These are phyloP conservation scores for Cryptosporidium meleagridis DNA, from an alignment of 169 alveolate species.

Conservation along the genomic window DNA sequence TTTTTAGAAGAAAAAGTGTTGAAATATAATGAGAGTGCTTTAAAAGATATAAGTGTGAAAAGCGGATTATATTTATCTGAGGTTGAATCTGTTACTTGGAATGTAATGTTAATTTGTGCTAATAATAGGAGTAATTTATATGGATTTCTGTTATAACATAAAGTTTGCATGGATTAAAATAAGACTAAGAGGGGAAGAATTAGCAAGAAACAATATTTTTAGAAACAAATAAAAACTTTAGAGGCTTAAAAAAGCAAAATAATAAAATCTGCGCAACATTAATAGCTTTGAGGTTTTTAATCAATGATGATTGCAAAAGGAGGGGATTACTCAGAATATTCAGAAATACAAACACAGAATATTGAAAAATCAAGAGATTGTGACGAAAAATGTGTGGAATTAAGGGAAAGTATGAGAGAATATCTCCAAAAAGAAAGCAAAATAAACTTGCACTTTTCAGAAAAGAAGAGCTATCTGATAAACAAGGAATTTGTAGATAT, in stretches of 20 bases:
- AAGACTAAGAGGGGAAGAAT: background rate
- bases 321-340: constrained; percentile 30
- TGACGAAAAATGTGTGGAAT: background rate
- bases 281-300: background rate
- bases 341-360: background rate
- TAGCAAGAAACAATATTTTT: background rate
- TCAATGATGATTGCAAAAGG: constrained; percentile 1
- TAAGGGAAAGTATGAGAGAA: background rate
- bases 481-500: constrained; percentile 16
- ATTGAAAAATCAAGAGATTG: background rate
- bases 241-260: background rate
- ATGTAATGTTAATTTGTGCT: background rate
- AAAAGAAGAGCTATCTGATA: constrained; percentile 1
- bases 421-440: background rate
- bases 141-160: too few species aligned
- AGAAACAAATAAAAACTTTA: background rate
- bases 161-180: too few species aligned
- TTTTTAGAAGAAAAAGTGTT: background rate
- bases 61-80: background rate
- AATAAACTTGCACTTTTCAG: background rate
- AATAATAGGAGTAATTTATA: background rate
- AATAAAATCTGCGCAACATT: background rate
- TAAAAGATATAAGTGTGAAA: background rate
- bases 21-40: background rate
- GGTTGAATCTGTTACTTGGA: background rate